These are phyloP conservation scores for Pythium vanterpoolii DNA, from an alignment of 352 stramenopile species.

Conservation along the genomic window DNA sequence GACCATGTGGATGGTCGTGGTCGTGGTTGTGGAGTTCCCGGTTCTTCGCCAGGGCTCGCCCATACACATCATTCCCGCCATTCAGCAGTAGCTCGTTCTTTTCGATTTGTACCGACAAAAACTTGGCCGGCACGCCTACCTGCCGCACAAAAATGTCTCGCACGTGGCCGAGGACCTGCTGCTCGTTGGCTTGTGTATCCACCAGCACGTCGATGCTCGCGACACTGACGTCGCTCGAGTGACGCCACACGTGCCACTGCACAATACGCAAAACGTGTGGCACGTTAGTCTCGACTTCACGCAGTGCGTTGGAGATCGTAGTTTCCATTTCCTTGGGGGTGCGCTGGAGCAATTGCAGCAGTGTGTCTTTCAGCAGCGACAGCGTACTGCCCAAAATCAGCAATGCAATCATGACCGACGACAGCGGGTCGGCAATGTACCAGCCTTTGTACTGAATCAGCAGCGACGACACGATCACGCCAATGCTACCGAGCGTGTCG, in stretches of 20 bases:
- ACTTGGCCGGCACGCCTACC: constrained; percentile 36
- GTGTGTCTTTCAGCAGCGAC: constrained; percentile 69
- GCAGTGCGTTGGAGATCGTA: constrained; percentile 41
- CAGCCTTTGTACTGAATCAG: constrained; percentile 83
- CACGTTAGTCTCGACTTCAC: constrained; percentile 43
- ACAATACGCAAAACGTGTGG: constrained; percentile 41
- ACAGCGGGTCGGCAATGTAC: constrained; percentile 81
- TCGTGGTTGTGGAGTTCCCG: constrained; percentile 20
- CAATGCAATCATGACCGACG: constrained; percentile 79
- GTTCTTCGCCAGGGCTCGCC: constrained; percentile 7
- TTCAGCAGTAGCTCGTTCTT: constrained; percentile 30
- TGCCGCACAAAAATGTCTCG: constrained; percentile 44
- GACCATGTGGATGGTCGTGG: constrained; percentile 18
- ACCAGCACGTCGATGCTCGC: constrained; percentile 62
- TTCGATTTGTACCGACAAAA: constrained; percentile 60
- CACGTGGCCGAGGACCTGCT: constrained; percentile 50
- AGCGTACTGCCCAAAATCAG: constrained; percentile 84
- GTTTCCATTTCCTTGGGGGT: constrained; percentile 53
- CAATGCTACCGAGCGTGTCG: constrained; percentile 86
- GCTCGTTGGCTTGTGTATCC: constrained; percentile 38
- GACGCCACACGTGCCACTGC: constrained; percentile 77
- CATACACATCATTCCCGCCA: constrained; percentile 4
- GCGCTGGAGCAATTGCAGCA: constrained; percentile 68
- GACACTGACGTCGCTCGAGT: constrained; percentile 57
- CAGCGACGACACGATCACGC: constrained; percentile 86